Conservation (phyloP, 768 basidiomycete species). For the Suillus americanus region DNA sequence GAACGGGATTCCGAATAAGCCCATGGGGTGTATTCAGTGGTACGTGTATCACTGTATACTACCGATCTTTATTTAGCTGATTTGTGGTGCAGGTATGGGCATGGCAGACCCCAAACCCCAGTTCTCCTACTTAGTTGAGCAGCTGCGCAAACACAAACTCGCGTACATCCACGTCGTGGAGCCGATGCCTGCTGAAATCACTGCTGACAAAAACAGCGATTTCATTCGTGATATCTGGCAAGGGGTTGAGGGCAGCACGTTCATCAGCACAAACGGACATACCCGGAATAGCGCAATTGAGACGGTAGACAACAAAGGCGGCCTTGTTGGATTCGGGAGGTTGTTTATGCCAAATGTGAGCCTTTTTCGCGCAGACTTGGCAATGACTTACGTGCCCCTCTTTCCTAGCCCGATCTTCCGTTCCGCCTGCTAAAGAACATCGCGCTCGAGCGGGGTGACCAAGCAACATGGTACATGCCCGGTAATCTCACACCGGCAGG, state of each 20-base stretch:
- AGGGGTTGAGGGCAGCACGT: constrained; percentile 26
- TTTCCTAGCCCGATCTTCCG: constrained; percentile 32
- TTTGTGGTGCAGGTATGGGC: constrained; percentile 40
- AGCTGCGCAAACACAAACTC: constrained; percentile 36
- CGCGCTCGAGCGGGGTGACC: constrained; percentile 18
- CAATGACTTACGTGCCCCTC: not conserved
- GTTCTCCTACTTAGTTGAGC: constrained; percentile 47
- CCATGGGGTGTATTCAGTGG: constrained; percentile 44
- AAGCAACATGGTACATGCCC: constrained; percentile 20
- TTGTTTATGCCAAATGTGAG: constrained; percentile 40
- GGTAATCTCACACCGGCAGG: constrained; percentile 25
- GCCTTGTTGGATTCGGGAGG: constrained; percentile 38
- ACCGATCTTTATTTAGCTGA: constrained; percentile 14
- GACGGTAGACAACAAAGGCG: constrained; percentile 33
- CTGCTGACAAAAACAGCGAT: constrained; percentile 34
- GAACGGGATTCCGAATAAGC: constrained; percentile 55
- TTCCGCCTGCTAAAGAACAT: constrained; percentile 23
- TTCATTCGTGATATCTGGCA: constrained; percentile 48
- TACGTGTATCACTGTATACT: not conserved
- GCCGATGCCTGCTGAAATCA: constrained; percentile 23
- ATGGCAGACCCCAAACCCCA: constrained; percentile 56
- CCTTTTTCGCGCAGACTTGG: not conserved
- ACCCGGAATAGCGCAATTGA: constrained; percentile 39
- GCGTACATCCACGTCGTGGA: constrained; percentile 57
- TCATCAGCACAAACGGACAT: constrained; percentile 47